Evolutionary conservation across 352 stramenopile genomes (phyloP).

Genomic region (Phytophthora quininea): DNA sequence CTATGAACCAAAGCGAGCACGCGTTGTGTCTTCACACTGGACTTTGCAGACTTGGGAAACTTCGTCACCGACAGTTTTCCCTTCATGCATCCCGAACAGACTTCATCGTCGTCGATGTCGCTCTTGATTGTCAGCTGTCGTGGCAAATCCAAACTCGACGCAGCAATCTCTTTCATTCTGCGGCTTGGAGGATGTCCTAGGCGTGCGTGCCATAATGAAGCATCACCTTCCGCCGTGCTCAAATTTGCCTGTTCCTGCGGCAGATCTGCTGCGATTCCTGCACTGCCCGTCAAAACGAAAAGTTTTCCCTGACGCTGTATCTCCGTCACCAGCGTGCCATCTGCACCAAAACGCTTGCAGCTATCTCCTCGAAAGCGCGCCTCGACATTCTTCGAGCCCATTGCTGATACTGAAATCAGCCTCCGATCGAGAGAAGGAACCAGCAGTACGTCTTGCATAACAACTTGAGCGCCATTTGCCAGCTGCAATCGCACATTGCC

Average conservation of each 20-base stretch:
- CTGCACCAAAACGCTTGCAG: conserved; percentile 1
- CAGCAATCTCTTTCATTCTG: conserved; percentile 8
- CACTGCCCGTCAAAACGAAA: background rate
- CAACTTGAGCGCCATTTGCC: background rate
- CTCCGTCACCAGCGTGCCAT: background rate
- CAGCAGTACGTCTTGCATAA: background rate
- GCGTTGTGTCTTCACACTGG: conserved; percentile 1
- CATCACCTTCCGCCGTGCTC: background rate
- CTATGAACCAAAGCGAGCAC: conserved; percentile 2
- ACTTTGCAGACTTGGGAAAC: background rate
- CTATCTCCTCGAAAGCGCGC: conserved; percentile 1
- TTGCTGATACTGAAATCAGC: background rate
- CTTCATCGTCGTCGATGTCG: conserved; percentile 2
- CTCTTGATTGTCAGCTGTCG: background rate
- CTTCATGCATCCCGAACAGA: conserved; percentile 2
- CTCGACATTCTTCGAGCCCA: conserved; percentile 8
- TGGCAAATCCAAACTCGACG: background rate
- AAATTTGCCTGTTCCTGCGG: background rate
- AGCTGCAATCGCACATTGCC: conserved; percentile 1
- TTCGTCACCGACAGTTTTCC: conserved; percentile 2
- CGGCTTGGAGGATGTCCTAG: conserved; percentile 2
- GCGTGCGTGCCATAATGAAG: conserved; percentile 1
- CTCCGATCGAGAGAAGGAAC: background rate
- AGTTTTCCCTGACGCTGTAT: conserved; percentile 1
- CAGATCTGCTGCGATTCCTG: background rate